Evolutionary conservation across 2,329 filamentous ascomycete genomes (phyloP), one percentile per base, ranked within the genome.

Genomic region (Nectriaceae sp.): DNA sequence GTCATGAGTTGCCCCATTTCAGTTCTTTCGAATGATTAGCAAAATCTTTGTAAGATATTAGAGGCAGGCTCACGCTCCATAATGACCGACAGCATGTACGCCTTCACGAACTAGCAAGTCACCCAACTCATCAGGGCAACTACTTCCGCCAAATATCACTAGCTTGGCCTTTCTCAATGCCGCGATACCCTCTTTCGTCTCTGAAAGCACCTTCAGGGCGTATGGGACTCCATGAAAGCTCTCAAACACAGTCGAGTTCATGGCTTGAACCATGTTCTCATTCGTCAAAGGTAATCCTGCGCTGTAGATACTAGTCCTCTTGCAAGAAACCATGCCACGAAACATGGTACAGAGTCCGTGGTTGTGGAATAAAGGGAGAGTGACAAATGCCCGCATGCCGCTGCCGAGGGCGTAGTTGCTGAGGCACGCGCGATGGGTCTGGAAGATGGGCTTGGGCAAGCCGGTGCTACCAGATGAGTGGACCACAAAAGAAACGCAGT

Each of bases 211-310:
- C 57, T 87, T 87, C 16, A 88, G 63, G 0, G 80, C 77, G 54
- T 87, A 88, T 0, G 85, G 84, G 0, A 88, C 84, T 3, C 73
- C 76, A 47, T 84, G 77, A 24, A 87, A 77, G 18, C 79, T 76
- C 44, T 85, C 74, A 1, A 79, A 57, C 5, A 55, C 54, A 0
- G 43, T 40, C 2, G 49, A 44, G 6, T 48, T 46, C 55, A 83
- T 71, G 11, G 73, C 73, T 4, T 66, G 60, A 2, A 78, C 63
- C 2, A 84, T 64, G 15, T 74, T 69, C n/a, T 71, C 66, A 2
- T 68, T 69, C 0, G 83, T 82, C 3, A 85, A 63, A 0, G 83
- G 83, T 3, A 84, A 58, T 2, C 70, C 68, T 3, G 79, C 75
- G 52, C 80, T 84, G 60, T 77, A 80, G 37, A 85, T 59, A 44